phyloP scores from a whole-genome alignment of 106 monocot genomes.

The Apostasia ramifera region DNA sequence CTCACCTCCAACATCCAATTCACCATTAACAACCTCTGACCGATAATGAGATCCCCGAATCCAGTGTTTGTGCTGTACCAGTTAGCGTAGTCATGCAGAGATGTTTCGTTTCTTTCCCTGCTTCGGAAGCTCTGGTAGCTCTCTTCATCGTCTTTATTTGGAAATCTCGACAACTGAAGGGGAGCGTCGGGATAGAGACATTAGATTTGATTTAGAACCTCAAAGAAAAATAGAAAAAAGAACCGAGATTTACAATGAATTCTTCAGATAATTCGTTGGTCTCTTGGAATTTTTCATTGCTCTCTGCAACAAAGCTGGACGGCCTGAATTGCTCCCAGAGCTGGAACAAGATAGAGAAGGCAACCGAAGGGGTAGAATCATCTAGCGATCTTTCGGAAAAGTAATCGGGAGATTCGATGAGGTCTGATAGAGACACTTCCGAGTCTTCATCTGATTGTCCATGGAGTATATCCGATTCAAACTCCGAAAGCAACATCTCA shows the following conservation, averaged over 20 bases:
- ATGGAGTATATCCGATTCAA: slow-evolving; percentile 30
- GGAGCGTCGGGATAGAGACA: background rate
- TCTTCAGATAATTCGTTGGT: slow-evolving; percentile 28
- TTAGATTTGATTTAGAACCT: background rate
- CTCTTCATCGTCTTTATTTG: slow-evolving; percentile 73
- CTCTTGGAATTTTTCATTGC: slow-evolving; percentile 1
- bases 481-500: slow-evolving; percentile 33
- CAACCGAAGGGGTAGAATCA: slow-evolving; percentile 31
- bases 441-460: slow-evolving; percentile 20
- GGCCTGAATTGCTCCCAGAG: slow-evolving; percentile 37
- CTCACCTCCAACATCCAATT: slow-evolving; percentile 93
- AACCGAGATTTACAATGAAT: slow-evolving; percentile 41
- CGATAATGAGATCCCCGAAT: slow-evolving; percentile 42
- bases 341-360: slow-evolving; percentile 48
- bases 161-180: slow-evolving; percentile 49
- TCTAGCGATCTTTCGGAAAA: slow-evolving; percentile 44
- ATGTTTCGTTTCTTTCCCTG: slow-evolving; percentile 46
- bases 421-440: slow-evolving; percentile 22
- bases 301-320: slow-evolving; percentile 5
- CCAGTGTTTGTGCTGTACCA: slow-evolving; percentile 24
- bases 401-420: slow-evolving; percentile 29
- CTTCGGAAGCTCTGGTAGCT: slow-evolving; percentile 63
- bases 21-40: slow-evolving; percentile 68
- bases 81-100: slow-evolving; percentile 34
- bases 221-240: slow-evolving; percentile 1